Base-by-base conservation (phyloP, 345 rosid species). In the Isatis tinctoria region DNA sequence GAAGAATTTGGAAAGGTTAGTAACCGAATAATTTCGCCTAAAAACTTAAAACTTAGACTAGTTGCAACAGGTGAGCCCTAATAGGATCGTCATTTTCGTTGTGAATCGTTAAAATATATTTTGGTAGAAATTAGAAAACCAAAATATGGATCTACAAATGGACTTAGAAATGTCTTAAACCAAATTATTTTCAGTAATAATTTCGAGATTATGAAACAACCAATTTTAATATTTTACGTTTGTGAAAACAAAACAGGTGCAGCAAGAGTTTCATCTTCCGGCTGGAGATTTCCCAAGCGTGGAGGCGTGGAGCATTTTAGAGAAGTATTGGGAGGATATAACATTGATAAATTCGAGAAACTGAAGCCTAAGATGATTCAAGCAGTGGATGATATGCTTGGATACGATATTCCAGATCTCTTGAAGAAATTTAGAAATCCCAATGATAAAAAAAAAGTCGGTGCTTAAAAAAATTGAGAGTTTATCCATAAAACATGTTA, bases 331-430 rank as follows among this genome's bases (percentile, higher is more conserved):
- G 90, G 74, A 30, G 84, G 92, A 2, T 90, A 92, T 58, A 92
- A 62, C 81, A 79, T 95, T 8, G 97, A 92, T 53, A 88, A 83
- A 68, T 92, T 95, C 6, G 97, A 95, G 79, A 95, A 87, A 67
- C 35, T 95, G 80, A 88, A 90, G 76, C 96, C 96, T 0, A 95
- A 90, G 82, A 81, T 92, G 97, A 82, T 90, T 58, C 97, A 90
- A 78, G 90, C 86, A 1, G 93, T 95, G 0, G 99, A 90, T 33
- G 97, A 88, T 73, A 95, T 95, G 99, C 84, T 92, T 1, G 97
- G 90, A 8, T 86, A 88, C 49, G 97, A 95, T 62, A 88, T 95
- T 57, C 93, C 97, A 2, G 93, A 92, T 26, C 88, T 95, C 17
- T 62, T 92, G 81, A 90, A 87, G 84, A 92, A 84, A 69, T 94